A percentile compares a stretch with the other conserved stretches of the same genome.
Conservation (phyloP, 495 filamentous ascomycete genomes). For the Penicillium antarcticum region DNA sequence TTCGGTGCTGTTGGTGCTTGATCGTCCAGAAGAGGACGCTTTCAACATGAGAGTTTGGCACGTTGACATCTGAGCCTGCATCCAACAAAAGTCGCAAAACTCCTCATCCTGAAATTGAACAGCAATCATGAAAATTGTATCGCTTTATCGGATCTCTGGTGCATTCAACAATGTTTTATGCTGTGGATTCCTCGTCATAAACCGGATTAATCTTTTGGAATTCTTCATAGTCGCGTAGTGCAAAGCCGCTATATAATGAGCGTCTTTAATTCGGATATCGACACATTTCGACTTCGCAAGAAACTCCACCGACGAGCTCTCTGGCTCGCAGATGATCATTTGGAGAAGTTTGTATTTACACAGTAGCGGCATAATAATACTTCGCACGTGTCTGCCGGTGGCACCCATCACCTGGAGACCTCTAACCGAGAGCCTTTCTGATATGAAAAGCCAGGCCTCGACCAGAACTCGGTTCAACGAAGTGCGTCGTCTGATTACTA, state of each 20-base stretch:
- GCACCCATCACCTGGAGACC: neutral
- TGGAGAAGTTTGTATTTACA: neutral
- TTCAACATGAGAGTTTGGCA: neutral
- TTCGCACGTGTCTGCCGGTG: neutral
- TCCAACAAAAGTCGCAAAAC: neutral
- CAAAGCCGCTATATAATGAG: neutral
- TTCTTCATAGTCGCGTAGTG: neutral
- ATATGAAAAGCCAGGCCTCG: neutral
- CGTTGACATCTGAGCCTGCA: neutral
- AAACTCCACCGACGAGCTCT: neutral
- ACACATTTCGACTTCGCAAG: neutral
- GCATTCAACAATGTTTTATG: neutral
- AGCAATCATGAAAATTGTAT: neutral
- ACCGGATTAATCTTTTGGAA: neutral
- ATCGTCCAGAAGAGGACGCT: neutral
- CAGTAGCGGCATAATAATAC: neutral
- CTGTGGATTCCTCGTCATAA: neutral
- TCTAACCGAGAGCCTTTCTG: neutral
- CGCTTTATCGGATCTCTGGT: neutral
- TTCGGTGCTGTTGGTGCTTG: neutral
- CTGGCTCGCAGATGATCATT: neutral
- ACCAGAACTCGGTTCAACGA: neutral
- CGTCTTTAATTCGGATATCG: neutral
- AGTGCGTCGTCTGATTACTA: neutral
- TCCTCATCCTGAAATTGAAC: neutral